phyloP scores from a whole-genome alignment of 148 eudicot genomes.

The Rhododendron henanense region DNA sequence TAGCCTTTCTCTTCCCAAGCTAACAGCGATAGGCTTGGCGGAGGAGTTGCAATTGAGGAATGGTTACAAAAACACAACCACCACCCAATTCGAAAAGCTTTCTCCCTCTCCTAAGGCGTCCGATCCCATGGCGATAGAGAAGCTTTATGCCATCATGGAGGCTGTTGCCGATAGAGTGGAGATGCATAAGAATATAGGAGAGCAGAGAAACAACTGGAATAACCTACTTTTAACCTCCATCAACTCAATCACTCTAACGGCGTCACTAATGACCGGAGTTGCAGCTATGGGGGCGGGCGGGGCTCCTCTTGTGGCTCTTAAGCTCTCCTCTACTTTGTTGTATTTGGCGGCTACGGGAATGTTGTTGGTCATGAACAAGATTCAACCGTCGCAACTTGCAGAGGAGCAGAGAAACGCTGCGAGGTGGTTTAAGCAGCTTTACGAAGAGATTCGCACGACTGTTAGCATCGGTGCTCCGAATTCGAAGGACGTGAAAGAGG shows the following conservation, averaged over 20 bases:
- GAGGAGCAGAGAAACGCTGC: slow-evolving; percentile 68
- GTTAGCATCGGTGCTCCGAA: too few species aligned
- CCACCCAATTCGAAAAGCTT: background rate
- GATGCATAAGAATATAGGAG: slow-evolving; percentile 35
- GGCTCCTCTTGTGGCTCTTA: slow-evolving; percentile 20
- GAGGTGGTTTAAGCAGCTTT: slow-evolving; percentile 29
- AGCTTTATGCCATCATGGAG: slow-evolving; percentile 30
- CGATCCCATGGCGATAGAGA: slow-evolving; percentile 2
- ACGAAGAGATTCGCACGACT: too few species aligned
- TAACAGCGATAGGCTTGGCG: too few species aligned
- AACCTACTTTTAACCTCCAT: slow-evolving; percentile 53
- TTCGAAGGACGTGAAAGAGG: too few species aligned
- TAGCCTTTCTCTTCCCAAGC: background rate
- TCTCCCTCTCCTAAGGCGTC: background rate
- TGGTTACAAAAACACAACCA: too few species aligned
- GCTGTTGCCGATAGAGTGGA: slow-evolving; percentile 32
- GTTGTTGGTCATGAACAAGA: slow-evolving; percentile 46
- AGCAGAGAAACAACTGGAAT: slow-evolving; percentile 59
- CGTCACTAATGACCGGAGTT: slow-evolving; percentile 50
- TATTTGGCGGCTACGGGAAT: slow-evolving; percentile 50
- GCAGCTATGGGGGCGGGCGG: slow-evolving; percentile 12
- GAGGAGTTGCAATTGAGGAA: too few species aligned
- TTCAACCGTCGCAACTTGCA: slow-evolving; percentile 70
- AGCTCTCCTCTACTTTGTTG: slow-evolving; percentile 37
- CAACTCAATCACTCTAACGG: slow-evolving; percentile 58